Percentiles rank a stretch among this genome's conserved stretches.
These are phyloP conservation scores for Schizothecium vesticola DNA, from an alignment of 495 filamentous ascomycete genomes.

Conservation along the genomic window DNA sequence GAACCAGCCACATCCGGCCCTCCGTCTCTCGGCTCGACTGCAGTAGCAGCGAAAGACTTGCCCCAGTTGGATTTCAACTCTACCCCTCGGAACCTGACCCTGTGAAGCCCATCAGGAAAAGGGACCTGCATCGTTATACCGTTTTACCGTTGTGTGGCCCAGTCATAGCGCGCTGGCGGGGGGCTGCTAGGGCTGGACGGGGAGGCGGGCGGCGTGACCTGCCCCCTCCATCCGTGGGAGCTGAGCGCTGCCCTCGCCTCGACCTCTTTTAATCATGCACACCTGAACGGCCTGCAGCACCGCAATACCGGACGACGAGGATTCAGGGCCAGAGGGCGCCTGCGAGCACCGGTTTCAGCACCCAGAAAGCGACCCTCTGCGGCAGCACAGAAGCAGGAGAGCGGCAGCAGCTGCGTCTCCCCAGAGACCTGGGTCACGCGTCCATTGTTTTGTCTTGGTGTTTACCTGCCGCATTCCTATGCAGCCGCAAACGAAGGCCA, in stretches of 20 bases:
- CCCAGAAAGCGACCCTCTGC: conserved; percentile 1
- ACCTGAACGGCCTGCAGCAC: conserved; percentile 24
- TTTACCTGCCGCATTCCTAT: neutral
- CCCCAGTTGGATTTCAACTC: neutral
- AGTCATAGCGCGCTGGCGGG: neutral
- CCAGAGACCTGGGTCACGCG: neutral
- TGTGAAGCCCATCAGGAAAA: neutral
- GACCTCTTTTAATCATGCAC: conserved; percentile 26
- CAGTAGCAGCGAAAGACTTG: neutral
- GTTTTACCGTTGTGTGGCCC: neutral
- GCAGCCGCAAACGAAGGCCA: no score
- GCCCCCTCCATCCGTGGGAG: neutral
- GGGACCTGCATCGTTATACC: neutral
- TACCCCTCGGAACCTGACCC: neutral
- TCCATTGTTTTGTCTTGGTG: neutral
- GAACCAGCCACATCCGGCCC: conserved; percentile 9
- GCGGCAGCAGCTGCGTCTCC: neutral
- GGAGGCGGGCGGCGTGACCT: neutral
- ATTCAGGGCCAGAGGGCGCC: conserved; percentile 17
- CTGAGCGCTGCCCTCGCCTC: conserved; percentile 12
- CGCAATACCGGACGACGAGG: conserved; percentile 17
- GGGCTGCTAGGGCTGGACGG: neutral
- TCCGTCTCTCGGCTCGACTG: conserved; percentile 4
- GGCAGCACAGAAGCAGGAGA: neutral
- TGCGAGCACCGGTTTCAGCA: conserved; percentile 27